Evolutionary conservation across 2,329 filamentous ascomycete genomes (phyloP).

Genomic region (Alternaria sp.): DNA sequence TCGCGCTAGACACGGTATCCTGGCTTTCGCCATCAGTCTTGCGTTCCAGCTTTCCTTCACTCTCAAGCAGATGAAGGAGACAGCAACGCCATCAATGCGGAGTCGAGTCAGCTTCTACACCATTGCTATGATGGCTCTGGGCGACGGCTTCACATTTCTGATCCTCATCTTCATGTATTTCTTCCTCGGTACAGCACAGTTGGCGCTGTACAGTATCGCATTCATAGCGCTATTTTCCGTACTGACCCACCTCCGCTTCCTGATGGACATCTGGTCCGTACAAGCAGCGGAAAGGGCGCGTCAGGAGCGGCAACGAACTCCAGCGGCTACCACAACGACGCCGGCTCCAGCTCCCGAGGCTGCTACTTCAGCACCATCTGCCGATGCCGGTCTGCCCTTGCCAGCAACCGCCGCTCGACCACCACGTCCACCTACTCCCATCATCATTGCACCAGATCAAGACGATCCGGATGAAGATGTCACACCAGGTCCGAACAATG

Average conservation of each 20-base stretch:
- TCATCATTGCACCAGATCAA: constrained; percentile 69
- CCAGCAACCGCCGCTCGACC: constrained; percentile 60
- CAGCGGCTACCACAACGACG: constrained; percentile 29
- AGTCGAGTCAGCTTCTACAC: constrained; percentile 72
- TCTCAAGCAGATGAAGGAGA: constrained; percentile 70
- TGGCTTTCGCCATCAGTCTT: constrained; percentile 61
- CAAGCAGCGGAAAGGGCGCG: constrained; percentile 62
- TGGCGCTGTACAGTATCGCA: constrained; percentile 64
- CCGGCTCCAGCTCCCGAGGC: constrained; percentile 24
- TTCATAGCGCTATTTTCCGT: constrained; percentile 69
- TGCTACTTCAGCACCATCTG: constrained; percentile 36
- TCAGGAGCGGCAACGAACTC: constrained; percentile 56
- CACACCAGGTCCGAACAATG: constrained; percentile 35
- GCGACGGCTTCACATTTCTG: constrained; percentile 67
- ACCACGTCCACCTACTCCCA: constrained; percentile 59
- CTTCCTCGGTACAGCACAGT: constrained; percentile 63
- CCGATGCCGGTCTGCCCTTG: constrained; percentile 54
- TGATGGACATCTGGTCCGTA: constrained; percentile 73
- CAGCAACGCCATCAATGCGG: constrained; percentile 70
- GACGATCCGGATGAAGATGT: constrained; percentile 55
- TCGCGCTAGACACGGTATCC: constrained; percentile 61
- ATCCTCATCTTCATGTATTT: constrained; percentile 62
- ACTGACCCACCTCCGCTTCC: constrained; percentile 70
- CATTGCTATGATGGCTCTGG: constrained; percentile 68
- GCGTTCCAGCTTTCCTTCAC: constrained; percentile 65